phyloP scores from a whole-genome alignment of 768 basidiomycete species.

The Sarcomyxa edulis region DNA sequence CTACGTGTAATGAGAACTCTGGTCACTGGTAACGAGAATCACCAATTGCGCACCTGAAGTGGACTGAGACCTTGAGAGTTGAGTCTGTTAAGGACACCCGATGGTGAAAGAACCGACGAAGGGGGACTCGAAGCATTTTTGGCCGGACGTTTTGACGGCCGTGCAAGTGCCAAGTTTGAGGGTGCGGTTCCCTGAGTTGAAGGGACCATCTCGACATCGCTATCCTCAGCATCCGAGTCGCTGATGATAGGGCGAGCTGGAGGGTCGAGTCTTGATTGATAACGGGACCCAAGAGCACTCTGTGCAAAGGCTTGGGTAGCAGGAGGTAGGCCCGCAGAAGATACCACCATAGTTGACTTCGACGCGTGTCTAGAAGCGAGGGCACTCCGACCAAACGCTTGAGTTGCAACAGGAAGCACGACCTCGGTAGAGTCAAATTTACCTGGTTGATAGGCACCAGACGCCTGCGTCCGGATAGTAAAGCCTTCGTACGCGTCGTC shows the following conservation, averaged over 20 bases:
- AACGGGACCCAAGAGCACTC: constrained; percentile 2
- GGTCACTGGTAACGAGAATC: background rate
- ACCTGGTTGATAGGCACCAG: constrained; percentile 16
- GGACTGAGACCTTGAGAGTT: constrained; percentile 1
- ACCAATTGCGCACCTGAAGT: background rate
- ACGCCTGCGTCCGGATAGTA: constrained; percentile 28
- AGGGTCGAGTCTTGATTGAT: constrained; percentile 2
- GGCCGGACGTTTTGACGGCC: background rate
- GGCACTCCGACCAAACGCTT: too few relatives aligned
- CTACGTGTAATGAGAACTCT: constrained; percentile 29
- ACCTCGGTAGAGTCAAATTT: constrained; percentile 8
- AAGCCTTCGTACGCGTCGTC: constrained; percentile 7
- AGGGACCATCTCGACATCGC: background rate
- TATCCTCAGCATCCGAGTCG: background rate
- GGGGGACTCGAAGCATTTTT: background rate
- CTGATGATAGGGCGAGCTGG: background rate
- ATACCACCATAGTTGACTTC: too few relatives aligned
- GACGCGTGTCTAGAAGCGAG: too few relatives aligned
- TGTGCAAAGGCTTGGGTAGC: constrained; percentile 23
- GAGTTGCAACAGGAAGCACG: too few relatives aligned
- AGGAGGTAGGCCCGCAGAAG: constrained; percentile 13
- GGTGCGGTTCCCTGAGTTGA: constrained; percentile 1
- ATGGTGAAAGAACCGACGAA: background rate
- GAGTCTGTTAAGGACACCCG: background rate
- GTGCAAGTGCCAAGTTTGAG: constrained; percentile 1